phyloP scores from a whole-genome alignment of 2,329 filamentous ascomycete species.

The Magnaporthiopsis rhizophila region DNA sequence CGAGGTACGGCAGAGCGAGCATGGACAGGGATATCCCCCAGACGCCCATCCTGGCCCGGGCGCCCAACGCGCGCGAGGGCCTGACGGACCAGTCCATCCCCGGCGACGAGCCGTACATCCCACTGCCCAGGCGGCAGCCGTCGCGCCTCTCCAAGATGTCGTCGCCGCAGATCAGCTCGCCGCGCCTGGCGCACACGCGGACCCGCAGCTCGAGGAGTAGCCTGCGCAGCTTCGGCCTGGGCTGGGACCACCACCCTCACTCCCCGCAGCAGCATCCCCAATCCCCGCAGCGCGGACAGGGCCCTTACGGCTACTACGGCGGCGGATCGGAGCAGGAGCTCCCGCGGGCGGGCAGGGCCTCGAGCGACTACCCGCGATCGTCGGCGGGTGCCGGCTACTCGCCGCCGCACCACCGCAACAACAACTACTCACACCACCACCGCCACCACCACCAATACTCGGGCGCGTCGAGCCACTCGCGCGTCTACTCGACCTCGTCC shows the following conservation, averaged over 20 bases:
- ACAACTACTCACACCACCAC: slow-evolving; percentile 10
- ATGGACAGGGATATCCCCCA: slow-evolving; percentile 32
- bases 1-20: slow-evolving; percentile 16
- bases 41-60: slow-evolving; percentile 45
- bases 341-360: slow-evolving; percentile 23
- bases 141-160: slow-evolving; percentile 46
- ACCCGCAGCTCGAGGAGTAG: slow-evolving; percentile 40
- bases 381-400: background rate
- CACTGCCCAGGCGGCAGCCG: slow-evolving; percentile 41
- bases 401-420: slow-evolving; percentile 9
- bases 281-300: background rate
- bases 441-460: slow-evolving; percentile 8
- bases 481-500: slow-evolving; percentile 35
- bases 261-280: slow-evolving; percentile 2
- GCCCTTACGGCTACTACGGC: slow-evolving; percentile 7
- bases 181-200: slow-evolving; percentile 30
- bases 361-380: slow-evolving; percentile 20
- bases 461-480: slow-evolving; percentile 21
- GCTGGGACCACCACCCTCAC: slow-evolving; percentile 24
- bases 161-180: slow-evolving; percentile 22
- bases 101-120: slow-evolving; percentile 51
- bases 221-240: slow-evolving; percentile 25
- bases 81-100: slow-evolving; percentile 54
- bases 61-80: slow-evolving; percentile 54
- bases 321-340: slow-evolving; percentile 25